Evolutionary conservation across 306 rosid species (phyloP).

Genomic region (Pyrus communis): DNA sequence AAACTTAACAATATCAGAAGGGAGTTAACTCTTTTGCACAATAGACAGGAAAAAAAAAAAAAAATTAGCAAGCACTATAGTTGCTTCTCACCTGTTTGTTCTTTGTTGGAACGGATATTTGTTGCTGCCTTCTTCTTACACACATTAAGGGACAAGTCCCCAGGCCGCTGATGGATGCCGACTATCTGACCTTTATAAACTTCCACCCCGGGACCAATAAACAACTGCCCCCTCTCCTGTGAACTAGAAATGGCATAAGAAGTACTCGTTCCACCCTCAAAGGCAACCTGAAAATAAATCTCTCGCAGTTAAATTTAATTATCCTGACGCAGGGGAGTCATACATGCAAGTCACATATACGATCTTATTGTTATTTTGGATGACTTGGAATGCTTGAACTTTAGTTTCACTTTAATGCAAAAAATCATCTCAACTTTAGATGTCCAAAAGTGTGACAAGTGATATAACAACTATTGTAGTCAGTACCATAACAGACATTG

Average conservation of each 20-base stretch:
- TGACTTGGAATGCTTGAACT: not conserved
- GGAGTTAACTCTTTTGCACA: not conserved
- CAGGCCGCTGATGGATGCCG: slow-evolving; percentile 96
- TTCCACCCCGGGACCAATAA: slow-evolving; percentile 70
- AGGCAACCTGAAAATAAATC: slow-evolving; percentile 74
- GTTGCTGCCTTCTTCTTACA: slow-evolving; percentile 99
- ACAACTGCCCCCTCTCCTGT: slow-evolving; percentile 95
- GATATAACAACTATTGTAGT: not conserved
- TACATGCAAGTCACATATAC: not conserved
- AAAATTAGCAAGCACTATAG: not conserved
- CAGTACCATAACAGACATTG: not conserved
- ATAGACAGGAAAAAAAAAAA: not conserved
- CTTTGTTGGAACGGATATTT: slow-evolving; percentile 92
- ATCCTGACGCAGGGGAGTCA: not conserved
- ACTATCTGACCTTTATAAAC: slow-evolving; percentile 90
- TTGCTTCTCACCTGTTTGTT: slow-evolving; percentile 61
- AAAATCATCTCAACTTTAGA: not conserved
- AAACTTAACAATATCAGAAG: not conserved
- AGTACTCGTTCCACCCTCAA: slow-evolving; percentile 83
- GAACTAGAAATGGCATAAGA: slow-evolving; percentile 86
- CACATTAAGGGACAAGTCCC: slow-evolving; percentile 85
- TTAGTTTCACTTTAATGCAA: not conserved
- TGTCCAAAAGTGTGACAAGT: slow-evolving; percentile 10
- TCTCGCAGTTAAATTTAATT: not conserved
- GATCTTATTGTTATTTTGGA: not conserved